A percentile compares a stretch with the other conserved stretches of the same genome.
Conservation (phyloP, 2,329 filamentous ascomycete species). For the Fusarium sp. region DNA sequence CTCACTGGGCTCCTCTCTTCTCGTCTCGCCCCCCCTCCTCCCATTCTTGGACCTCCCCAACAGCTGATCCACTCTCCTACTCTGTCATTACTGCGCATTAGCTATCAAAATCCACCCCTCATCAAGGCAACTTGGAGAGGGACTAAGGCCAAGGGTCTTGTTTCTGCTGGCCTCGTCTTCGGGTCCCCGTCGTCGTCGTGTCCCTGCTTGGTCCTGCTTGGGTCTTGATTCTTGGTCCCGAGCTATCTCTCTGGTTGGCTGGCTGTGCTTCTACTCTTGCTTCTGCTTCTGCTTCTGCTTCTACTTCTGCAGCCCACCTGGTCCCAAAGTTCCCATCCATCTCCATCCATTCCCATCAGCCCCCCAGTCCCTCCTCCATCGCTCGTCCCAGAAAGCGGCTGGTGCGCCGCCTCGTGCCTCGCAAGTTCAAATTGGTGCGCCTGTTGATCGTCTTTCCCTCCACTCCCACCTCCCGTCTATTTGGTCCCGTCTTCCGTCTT, state of each 20-base stretch:
- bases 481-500: constrained; percentile 36
- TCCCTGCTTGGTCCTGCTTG: not conserved
- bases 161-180: constrained; percentile 5
- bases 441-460: constrained; percentile 37
- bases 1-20: constrained; percentile 6
- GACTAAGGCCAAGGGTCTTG: constrained; percentile 24
- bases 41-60: constrained; percentile 24
- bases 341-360: not conserved
- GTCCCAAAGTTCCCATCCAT: constrained; percentile 2
- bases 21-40: not conserved
- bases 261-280: not conserved
- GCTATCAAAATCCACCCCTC: constrained; percentile 31
- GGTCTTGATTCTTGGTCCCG: not conserved
- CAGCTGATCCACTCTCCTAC: constrained; percentile 24
- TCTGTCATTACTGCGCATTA: constrained; percentile 13
- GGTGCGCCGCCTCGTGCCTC: constrained; percentile 37
- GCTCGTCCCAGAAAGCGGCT: constrained; percentile 34
- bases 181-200: not conserved
- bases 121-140: constrained; percentile 26
- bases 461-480: constrained; percentile 35
- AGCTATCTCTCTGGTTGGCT: not conserved
- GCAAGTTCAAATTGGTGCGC: constrained; percentile 36
- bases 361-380: constrained; percentile 16
- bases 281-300: not conserved
- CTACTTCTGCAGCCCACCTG: not conserved